Base-by-base conservation (phyloP, 768 basidiomycete genomes). In the Termitomyces sp. region DNA sequence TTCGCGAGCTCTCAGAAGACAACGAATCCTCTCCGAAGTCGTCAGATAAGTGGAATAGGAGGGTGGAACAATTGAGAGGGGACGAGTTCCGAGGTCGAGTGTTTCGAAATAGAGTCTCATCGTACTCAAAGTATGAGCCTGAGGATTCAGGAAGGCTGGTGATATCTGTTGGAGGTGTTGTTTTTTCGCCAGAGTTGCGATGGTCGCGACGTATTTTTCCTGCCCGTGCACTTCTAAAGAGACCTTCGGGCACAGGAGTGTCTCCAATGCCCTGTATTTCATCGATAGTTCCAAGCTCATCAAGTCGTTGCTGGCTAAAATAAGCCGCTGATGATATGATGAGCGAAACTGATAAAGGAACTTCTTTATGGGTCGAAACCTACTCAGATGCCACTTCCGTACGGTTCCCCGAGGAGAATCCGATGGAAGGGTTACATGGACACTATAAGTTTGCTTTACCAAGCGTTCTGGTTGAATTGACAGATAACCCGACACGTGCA, bases 381-480 rank as follows among this genome's bases (percentile, higher is more conserved):
- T 67, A 91, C 91, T 92, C 33, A 93, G 77, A 66, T 93, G 91
- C 91, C 91, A 92, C 67, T 93, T 93, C 54, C 88, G 81, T 54
- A 84, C 73, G 55, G 79, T 72, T 42, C 77, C 80, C 61, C 73
- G 74, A 41, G 74, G 65, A 27, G 85, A 82, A 55, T 85, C 82
- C 37, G 70, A 68, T 8, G 85, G 79, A 22, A 87, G 80, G 30
- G 84, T 82, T 53, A 91, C 88, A 65, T 83, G 85, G 42, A 91
- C 89, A 47, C 88, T 91, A 66, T 91, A 93, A 0, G 91, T 93
- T 68, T 93, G 90, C 69, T 93, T 93, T 64, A 92, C 83, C 20
- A 93, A 75, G 54, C 85, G 80, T 55, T 87, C 84, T 56, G 81
- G 74, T 59, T 86, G 85, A 30, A 75, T 70, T 20, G 76, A 62